Evolutionary conservation across 192 early-diverging fungal species (phyloP), one percentile per base, ranked within the genome.

Genomic region (Rhizoclosmatium globosum): DNA sequence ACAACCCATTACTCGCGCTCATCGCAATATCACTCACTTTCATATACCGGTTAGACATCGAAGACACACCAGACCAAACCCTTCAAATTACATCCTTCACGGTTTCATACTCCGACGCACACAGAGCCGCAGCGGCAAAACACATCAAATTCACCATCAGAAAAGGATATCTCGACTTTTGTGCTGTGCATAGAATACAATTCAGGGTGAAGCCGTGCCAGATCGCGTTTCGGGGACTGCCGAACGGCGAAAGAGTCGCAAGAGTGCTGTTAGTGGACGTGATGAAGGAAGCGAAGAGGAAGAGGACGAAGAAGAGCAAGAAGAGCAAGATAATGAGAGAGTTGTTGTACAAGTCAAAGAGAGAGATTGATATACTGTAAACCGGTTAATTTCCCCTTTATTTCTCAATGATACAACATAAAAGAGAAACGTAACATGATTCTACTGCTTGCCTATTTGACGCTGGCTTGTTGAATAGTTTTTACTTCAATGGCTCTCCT

Each of bases 401-500:
- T n/a, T n/a, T n/a, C n/a, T n/a, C n/a, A n/a, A n/a, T n/a, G n/a
- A n/a, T n/a, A n/a, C n/a, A n/a, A n/a, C n/a, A n/a, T n/a, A n/a
- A n/a, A n/a, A n/a, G n/a, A n/a, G n/a, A n/a, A n/a, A n/a, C n/a
- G n/a, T n/a, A n/a, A n/a, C n/a, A n/a, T n/a, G n/a, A n/a, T n/a
- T n/a, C n/a, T n/a, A n/a, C n/a, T n/a, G n/a, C n/a, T n/a, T n/a
- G n/a, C n/a, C n/a, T n/a, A n/a, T n/a, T n/a, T n/a, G n/a, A n/a
- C n/a, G n/a, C n/a, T n/a, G n/a, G n/a, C n/a, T n/a, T n/a, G 48
- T 50, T 4, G 48, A 62, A 44, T 42, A 11, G 15, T 3, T 13
- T 46, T 65, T 31, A 80, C 41, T 78, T 78, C 31, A 78, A 46
- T 41, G 77, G 77, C 21, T 78, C 77, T 3, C 77, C 77, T n/a